Base-by-base conservation (phyloP, 1,139 yeast genomes). In the Magnusiomyces paraingens region DNA sequence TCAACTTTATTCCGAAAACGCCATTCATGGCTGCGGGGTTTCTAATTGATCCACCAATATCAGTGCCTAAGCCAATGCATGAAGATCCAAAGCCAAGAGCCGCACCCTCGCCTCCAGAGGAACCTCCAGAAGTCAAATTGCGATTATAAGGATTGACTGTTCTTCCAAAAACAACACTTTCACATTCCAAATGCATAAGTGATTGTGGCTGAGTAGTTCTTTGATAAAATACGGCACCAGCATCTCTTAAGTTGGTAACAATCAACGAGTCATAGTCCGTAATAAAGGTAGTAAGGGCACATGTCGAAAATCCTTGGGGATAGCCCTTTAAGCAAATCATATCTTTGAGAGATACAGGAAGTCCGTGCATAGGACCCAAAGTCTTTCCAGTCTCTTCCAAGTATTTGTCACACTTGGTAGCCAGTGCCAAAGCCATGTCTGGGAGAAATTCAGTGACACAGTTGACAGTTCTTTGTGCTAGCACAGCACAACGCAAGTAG, bases 41-140 rank as follows among this genome's bases (percentile, higher is more conserved):
- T 64, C 93, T 77, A 59, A 86, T 82, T 1, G 87, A 81, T 1
- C 93, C 94, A 57, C 93, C 94, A 61, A 86, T 84, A 68, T 86
- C 94, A 44, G 86, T 78, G 18, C 93, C 93, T 55, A 85, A 75
- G 47, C 91, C 91, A 45, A 84, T 59, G 1, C 80, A 74, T 35
- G 87, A 80, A 11, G 84, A 89, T 49, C 82, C 84, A 68, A 82
- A 79, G 1, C 79, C 81, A 47, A 82, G 80, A 38, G 55, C 26
- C 2, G 58, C 63, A 60, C 91, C 90, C 67, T 85, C 93, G 61
- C 94, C 94, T 38, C 87, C 83, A 1, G 89, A 83, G 0, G 89
- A 83, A 11, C 94, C 94, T 58, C 86, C 86, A 3, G 83, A 75
- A 17, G 82, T 76, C 56, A 80, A 66, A 14, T 75, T 66, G 2